Base-by-base conservation (phyloP, 2,329 filamentous ascomycete species). In the Cadophora sp. region DNA sequence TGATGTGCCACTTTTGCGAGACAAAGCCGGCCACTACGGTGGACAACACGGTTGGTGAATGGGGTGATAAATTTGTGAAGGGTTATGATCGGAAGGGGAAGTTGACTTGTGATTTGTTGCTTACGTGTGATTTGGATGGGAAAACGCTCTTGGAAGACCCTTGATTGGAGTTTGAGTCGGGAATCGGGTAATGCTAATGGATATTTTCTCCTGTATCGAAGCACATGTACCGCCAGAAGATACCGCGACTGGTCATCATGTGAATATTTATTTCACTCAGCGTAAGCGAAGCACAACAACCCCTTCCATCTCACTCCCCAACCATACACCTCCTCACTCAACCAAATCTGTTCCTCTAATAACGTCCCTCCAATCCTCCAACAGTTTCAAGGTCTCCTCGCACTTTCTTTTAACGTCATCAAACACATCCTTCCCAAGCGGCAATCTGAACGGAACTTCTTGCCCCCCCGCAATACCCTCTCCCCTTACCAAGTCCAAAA, bases 1-100 rank as follows among this genome's bases (percentile, higher is more conserved):
- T 76, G 26, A 71, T 80, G 71, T 79, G 78, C 66, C 69, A 76
- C 27, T 69, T 81, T 14, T 81, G 79, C 67, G 75, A 73, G 48
- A 77, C 73, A 19, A 81, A 81, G 71, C 78, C 78, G 6, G 72
- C 73, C 40, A 79, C 78, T 1, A 80, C 79, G 2, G 77, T 77
- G 67, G 74, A 77, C 63, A 80, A 79, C 66, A 77, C 77, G 19
- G 77, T 79, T 1, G 75, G 75, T 0, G 73, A 74, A 14, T 79
- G 73, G 74, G 79, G 79, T 5, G 78, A 80, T 40, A 74, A 76
- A 51, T 81, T 77, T 70, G 27, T 67, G 37, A 76, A 79, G 51
- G 77, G 75, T 37, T 80, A 79, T 67, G 75, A 74, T 70, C 69
- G 74, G 31, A 75, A 77, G 68, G 78, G 77, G 19, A 77, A 80